phyloP scores from a whole-genome alignment of 805 yeast genomes.

The Brettanomyces naardenensis region DNA sequence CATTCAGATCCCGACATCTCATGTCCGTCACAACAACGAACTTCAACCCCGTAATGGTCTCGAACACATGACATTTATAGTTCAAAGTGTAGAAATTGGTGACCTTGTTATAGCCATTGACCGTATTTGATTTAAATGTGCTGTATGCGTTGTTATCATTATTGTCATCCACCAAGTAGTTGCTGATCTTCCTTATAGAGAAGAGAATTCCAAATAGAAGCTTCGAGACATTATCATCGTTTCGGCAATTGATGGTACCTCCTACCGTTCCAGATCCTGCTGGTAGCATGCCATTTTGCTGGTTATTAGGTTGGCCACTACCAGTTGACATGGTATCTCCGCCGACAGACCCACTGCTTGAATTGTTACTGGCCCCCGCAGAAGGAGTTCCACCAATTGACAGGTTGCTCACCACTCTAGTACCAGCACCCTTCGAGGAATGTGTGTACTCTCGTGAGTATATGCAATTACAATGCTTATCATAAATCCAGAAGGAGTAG shows the following conservation, averaged over 20 bases:
- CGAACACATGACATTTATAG: conserved; percentile 73
- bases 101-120: conserved; percentile 24
- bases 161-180: conserved; percentile 14
- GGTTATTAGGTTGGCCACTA: too few species aligned
- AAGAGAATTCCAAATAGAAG: conserved; percentile 79
- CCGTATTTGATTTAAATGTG: conserved; percentile 6
- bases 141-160: background rate
- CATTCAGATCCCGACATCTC: conserved; percentile 44
- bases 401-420: background rate
- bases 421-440: background rate
- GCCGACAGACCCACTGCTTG: conserved; percentile 1
- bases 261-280: background rate
- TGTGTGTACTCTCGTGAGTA: conserved; percentile 62
- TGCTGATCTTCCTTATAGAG: conserved; percentile 69
- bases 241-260: conserved; percentile 16
- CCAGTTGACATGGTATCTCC: background rate
- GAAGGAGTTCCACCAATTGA: background rate
- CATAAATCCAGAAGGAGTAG: conserved; percentile 84
- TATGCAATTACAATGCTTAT: conserved; percentile 86
- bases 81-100: conserved; percentile 58
- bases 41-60: conserved; percentile 71
- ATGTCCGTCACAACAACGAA: conserved; percentile 70
- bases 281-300: too few species aligned
- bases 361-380: too few species aligned
- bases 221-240: conserved; percentile 65